Percentiles rank a stretch among this genome's conserved stretches.
phyloP scores from a whole-genome alignment of 306 rosid species.

The Quercus dentata region DNA sequence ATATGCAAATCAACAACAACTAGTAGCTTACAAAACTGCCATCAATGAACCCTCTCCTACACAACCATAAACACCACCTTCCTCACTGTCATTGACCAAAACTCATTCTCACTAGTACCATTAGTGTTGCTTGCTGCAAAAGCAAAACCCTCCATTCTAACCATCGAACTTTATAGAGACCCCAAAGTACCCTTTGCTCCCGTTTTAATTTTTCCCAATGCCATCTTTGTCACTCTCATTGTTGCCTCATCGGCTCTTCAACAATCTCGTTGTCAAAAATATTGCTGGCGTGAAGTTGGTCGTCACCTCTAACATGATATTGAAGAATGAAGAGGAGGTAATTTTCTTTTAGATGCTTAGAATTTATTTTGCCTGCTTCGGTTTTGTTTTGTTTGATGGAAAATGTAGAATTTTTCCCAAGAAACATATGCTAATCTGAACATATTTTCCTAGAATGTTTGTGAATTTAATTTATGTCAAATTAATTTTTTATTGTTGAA shows the following conservation, averaged over 20 bases:
- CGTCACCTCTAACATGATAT: conserved; percentile 81
- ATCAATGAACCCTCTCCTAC: too few relatives aligned
- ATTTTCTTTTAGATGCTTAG: not conserved
- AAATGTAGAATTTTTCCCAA: not conserved
- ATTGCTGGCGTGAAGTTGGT: conserved; percentile 88
- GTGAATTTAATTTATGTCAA: too few relatives aligned
- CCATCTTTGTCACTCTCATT: conserved; percentile 52
- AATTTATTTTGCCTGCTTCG: not conserved
- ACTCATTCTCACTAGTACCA: conserved; percentile 4
- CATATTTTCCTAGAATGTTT: too few relatives aligned
- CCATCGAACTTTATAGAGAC: conserved; percentile 2
- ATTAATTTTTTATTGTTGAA: not conserved
- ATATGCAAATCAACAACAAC: too few relatives aligned
- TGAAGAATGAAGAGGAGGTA: conserved; percentile 61
- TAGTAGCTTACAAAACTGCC: too few relatives aligned
- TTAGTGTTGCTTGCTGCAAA: conserved; percentile 32
- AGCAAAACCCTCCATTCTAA: conserved; percentile 18
- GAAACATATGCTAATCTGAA: not conserved
- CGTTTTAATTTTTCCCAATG: conserved; percentile 54
- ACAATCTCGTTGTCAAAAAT: conserved; percentile 88
- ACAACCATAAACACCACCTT: too few relatives aligned
- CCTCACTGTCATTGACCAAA: too few relatives aligned
- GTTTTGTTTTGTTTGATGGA: too few relatives aligned
- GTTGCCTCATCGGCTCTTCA: conserved; percentile 66
- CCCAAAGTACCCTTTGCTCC: conserved; percentile 42